Evolutionary conservation across 495 filamentous ascomycete species (phyloP).

Genomic region (Cercophora samala): DNA sequence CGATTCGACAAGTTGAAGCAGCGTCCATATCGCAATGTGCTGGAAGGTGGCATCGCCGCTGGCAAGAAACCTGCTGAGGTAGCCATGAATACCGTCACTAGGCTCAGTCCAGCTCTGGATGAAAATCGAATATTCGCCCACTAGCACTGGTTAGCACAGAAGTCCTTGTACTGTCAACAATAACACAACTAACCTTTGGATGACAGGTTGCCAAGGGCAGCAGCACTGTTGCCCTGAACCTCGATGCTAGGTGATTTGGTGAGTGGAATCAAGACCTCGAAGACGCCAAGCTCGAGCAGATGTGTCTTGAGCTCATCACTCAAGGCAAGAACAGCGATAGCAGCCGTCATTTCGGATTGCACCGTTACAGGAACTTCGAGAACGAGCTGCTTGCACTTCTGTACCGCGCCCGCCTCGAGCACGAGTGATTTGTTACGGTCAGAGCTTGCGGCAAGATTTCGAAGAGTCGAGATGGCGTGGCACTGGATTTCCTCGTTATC

Average conservation of each 20-base stretch:
- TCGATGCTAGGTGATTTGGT: conserved; percentile 95
- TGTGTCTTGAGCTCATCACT: conserved; percentile 94
- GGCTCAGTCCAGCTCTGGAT: conserved; percentile 90
- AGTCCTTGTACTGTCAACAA: background rate
- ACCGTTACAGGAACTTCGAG: conserved; percentile 90
- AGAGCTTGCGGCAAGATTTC: conserved; percentile 93
- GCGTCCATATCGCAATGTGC: conserved; percentile 97
- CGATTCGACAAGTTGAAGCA: conserved; percentile 91
- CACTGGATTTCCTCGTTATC: conserved; percentile 99
- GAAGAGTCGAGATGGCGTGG: conserved; percentile 93
- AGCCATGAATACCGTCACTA: conserved; percentile 91
- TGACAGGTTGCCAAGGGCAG: conserved; percentile 89
- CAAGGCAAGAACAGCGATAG: conserved; percentile 93
- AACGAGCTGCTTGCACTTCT: conserved; percentile 97
- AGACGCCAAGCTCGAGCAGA: conserved; percentile 88
- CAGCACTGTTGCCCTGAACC: conserved; percentile 97
- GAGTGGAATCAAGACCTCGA: conserved; percentile 92
- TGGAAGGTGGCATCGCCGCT: conserved; percentile 97
- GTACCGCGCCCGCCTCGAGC: conserved; percentile 90
- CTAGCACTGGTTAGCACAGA: conserved; percentile 44
- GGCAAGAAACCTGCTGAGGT: conserved; percentile 84
- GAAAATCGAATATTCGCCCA: conserved; percentile 95
- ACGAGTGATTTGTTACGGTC: conserved; percentile 96
- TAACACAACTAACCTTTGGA: conserved; percentile 73
- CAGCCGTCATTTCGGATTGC: conserved; percentile 98